Evolutionary conservation across 2,329 filamentous ascomycete genomes (phyloP), one percentile per base, ranked within the genome.

Genomic region (Herpotrichia juniperi): DNA sequence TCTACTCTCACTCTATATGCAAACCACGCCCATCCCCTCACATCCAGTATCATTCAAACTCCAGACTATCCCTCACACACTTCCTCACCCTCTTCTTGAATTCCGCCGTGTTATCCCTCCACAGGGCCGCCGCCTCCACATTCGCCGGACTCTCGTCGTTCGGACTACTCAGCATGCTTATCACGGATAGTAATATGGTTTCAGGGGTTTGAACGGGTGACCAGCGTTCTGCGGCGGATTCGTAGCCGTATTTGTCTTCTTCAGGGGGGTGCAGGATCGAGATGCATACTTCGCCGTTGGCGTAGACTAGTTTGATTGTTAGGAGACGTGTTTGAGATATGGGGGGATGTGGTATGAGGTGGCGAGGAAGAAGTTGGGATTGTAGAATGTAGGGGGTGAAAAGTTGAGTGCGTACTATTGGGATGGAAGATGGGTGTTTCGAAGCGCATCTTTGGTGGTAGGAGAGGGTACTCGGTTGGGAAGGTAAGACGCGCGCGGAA

Each of bases 231-330:
- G 89, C 92, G 7, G 94, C 93, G 66, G 93, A 90, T 76, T 97
- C 93, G 82, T 97, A 97, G 80, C 96, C 93, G 79, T 97, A 97
- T 48, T 94, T 94, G 76, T 97, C 93, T 77, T 97, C 93, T 67
- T 94, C 93, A 2, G 93, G 93, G 2, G 93, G 89, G 76, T 97
- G 93, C 2, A 97, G 87, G 78, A 97, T 97, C n/a, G 91, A 96
- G 69, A 97, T 97, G 79, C 93, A 97, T 64, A 97, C 94, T 16
- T 93, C 84, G 58, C 93, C 93, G 72, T 89, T 93, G 14, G 89
- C 84, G 73, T 97, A 97, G 46, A 97, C 93, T 96, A 43, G 11
- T 2, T 2, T 24, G 10, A 1, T 17, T 32, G 21, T 57, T 46
- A 61, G 54, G n/a, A 39, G 30, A 28, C 14, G 19, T 28, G 10